A percentile compares a stretch with the other conserved stretches of the same genome.
Evolutionary conservation across 2,329 filamentous ascomycete species (phyloP).

Genomic region (Colletotrichum noveboracense): DNA sequence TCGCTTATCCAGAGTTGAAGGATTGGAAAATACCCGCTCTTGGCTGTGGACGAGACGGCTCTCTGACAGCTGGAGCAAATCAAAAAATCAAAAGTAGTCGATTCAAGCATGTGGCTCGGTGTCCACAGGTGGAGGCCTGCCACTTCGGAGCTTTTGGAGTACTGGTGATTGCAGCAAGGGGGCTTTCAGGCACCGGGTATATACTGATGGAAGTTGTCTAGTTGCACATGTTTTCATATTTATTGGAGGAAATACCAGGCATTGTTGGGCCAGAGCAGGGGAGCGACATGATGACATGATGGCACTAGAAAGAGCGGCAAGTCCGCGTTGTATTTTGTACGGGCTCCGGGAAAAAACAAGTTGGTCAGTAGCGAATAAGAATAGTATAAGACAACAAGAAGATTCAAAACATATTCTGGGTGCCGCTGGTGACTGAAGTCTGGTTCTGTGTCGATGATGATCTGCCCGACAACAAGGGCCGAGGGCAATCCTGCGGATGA

Average conservation of each 20-base stretch:
- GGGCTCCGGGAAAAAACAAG: background rate
- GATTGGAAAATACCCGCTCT: background rate
- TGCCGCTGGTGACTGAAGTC: background rate
- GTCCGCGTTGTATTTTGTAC: slow-evolving; percentile 5
- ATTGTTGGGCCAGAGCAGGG: background rate
- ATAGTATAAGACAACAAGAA: background rate
- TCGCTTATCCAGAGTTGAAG: background rate
- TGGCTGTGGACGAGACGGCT: background rate
- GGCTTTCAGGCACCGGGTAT: slow-evolving; percentile 5
- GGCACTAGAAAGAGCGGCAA: background rate
- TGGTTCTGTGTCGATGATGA: background rate
- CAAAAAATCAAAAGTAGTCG: slow-evolving; percentile 2
- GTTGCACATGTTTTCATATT: slow-evolving; percentile 4
- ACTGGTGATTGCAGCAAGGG: background rate
- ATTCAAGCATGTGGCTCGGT: background rate
- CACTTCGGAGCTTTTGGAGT: slow-evolving; percentile 7
- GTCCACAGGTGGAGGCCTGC: background rate
- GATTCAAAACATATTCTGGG: background rate
- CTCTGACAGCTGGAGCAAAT: background rate
- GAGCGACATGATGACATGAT: slow-evolving; percentile 16
- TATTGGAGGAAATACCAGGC: slow-evolving; percentile 18
- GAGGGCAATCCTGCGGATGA: background rate
- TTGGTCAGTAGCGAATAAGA: background rate
- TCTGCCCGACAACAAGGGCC: background rate
- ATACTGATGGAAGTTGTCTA: background rate